Percentiles rank a stretch among this genome's conserved stretches.
Evolutionary conservation across 177 flowering plant genomes (phyloP).

Genomic region (Tripterygium wilfordii): DNA sequence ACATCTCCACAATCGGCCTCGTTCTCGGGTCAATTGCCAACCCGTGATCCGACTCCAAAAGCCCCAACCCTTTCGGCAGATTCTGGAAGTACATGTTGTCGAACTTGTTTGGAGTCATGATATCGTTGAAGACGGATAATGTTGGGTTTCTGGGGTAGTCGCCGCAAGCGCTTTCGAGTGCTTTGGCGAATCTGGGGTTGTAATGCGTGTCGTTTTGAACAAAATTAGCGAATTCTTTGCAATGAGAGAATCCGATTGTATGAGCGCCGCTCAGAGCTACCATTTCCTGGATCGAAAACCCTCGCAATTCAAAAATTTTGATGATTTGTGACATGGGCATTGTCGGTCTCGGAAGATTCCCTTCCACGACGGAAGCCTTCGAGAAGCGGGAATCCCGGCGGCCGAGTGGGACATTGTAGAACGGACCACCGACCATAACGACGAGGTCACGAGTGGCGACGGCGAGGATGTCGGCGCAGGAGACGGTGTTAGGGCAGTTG

Average conservation of each 20-base stretch:
- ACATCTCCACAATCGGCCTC: conserved; percentile 45
- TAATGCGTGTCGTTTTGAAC: conserved; percentile 36
- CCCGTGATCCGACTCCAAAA: conserved; percentile 51
- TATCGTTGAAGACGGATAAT: conserved; percentile 52
- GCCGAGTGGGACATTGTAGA: conserved; percentile 45
- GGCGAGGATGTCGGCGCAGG: conserved; percentile 70
- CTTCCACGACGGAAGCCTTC: conserved; percentile 20
- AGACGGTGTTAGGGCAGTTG: conserved; percentile 58
- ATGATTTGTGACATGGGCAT: conserved; percentile 38
- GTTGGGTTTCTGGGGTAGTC: conserved; percentile 32
- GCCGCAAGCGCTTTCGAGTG: conserved; percentile 32
- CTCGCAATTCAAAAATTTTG: conserved; percentile 28
- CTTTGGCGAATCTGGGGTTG: conserved; percentile 37
- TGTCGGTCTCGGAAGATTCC: conserved; percentile 36
- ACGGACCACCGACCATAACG: conserved; percentile 61
- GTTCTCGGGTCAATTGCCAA: conserved; percentile 46
- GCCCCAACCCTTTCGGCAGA: conserved; percentile 58
- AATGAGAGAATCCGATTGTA: conserved; percentile 60
- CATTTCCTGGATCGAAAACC: conserved; percentile 48
- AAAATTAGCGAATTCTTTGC: conserved; percentile 37
- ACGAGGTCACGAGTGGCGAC: conserved; percentile 57
- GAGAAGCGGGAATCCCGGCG: conserved; percentile 43
- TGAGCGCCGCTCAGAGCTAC: conserved; percentile 62
- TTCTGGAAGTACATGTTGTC: conserved; percentile 65
- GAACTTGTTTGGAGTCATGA: conserved; percentile 58